phyloP scores from a whole-genome alignment of 2,329 filamentous ascomycete genomes.

The Nemania bipapillata region DNA sequence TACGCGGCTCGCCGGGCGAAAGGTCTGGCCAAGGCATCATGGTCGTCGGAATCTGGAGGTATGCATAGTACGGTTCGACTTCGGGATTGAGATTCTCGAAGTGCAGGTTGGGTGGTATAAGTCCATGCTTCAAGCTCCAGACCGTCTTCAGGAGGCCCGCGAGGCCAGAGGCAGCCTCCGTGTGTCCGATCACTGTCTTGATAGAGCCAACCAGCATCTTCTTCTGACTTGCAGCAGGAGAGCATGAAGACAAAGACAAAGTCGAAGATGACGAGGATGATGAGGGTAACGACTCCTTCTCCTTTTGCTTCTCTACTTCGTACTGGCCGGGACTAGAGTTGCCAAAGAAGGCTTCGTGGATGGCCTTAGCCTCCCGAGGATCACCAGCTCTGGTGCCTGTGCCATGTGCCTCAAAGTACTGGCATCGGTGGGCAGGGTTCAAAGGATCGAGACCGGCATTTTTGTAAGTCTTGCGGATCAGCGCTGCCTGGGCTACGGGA shows the following conservation, averaged over 20 bases:
- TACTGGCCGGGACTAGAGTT: neutral
- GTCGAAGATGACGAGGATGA: neutral
- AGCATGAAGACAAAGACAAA: too few relatives aligned
- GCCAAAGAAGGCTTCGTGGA: conserved; percentile 56
- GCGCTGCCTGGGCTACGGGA: conserved; percentile 55
- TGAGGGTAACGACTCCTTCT: neutral
- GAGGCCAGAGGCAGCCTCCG: conserved; percentile 62
- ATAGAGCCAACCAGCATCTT: conserved; percentile 56
- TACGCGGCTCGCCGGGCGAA: conserved; percentile 52
- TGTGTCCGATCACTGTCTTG: conserved; percentile 62
- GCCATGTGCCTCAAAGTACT: conserved; percentile 62
- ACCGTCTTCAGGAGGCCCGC: conserved; percentile 61
- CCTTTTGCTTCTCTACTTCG: neutral
- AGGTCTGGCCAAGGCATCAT: conserved; percentile 52
- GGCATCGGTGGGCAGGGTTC: conserved; percentile 52
- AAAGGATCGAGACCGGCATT: conserved; percentile 56
- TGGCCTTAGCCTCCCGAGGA: conserved; percentile 58
- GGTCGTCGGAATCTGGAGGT: conserved; percentile 52
- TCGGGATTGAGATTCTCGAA: conserved; percentile 56
- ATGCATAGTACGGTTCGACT: conserved; percentile 53
- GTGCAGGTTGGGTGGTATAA: conserved; percentile 58
- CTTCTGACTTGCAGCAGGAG: neutral
- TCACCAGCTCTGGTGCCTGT: conserved; percentile 56
- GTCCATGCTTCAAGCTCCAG: conserved; percentile 55
- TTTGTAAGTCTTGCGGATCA: conserved; percentile 60